Evolutionary conservation across 257 asterid species (phyloP).

Genomic region (Gentiana macrophylla): DNA sequence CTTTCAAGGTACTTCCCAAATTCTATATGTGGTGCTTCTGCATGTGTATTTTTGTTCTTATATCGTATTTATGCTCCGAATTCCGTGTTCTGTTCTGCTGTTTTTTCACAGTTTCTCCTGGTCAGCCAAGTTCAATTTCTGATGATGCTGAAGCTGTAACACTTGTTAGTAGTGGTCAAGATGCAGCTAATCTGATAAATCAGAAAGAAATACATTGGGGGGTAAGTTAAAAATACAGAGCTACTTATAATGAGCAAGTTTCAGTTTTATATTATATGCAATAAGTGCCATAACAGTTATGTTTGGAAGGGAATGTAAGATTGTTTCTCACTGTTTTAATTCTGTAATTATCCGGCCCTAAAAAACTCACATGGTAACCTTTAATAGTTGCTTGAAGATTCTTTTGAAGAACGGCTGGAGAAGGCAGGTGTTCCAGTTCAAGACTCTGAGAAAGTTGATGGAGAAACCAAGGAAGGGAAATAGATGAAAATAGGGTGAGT

Average conservation of each 20-base stretch:
- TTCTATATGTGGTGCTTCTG: conserved; percentile 4
- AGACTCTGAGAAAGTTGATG: conserved; percentile 70
- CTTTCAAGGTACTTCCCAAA: conserved; percentile 58
- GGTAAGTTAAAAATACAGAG: conserved; percentile 37
- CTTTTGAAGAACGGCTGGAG: conserved; percentile 82
- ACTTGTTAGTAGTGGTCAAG: conserved; percentile 75
- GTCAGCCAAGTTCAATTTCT: conserved; percentile 81
- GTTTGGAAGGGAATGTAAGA: too few relatives aligned
- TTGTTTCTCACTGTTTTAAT: too few relatives aligned
- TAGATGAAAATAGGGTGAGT: conserved; percentile 77
- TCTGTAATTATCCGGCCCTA: too few relatives aligned
- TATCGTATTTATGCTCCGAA: not conserved
- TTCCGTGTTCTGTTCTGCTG: conserved; percentile 1
- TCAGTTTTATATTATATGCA: too few relatives aligned
- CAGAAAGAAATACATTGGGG: conserved; percentile 98
- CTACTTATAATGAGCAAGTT: not conserved
- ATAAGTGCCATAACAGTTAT: too few relatives aligned
- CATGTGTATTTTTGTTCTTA: not conserved
- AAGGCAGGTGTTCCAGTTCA: conserved; percentile 46
- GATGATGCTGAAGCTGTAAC: conserved; percentile 84
- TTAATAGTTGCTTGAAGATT: conserved; percentile 87
- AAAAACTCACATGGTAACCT: conserved; percentile 10
- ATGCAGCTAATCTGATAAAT: conserved; percentile 73
- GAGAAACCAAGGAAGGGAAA: conserved; percentile 70
- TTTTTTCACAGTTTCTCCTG: conserved; percentile 72